Evolutionary conservation across 2,329 filamentous ascomycete genomes (phyloP), one percentile per base, ranked within the genome.

Genomic region (Elsinoe perseae): DNA sequence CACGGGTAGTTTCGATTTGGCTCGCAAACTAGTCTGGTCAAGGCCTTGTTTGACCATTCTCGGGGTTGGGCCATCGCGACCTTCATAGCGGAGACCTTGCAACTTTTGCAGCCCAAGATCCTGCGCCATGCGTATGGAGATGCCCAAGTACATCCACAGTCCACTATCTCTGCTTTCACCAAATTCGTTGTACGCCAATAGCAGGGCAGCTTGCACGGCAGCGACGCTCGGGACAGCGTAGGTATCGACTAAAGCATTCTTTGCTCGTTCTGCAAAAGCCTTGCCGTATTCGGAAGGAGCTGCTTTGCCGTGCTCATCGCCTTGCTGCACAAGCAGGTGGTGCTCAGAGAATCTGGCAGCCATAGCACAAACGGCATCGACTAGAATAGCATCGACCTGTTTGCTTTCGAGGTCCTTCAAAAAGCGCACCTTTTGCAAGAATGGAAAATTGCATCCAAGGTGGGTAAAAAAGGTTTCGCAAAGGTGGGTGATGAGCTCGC

Each of bases 121-220:
- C 59, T 88, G 81, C 0, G 85, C 85, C 82, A 90, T 87, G 3
- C 89, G 84, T 59, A 95, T 95, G 0, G 89, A 85, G 53, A 92
- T 84, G 0, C 89, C 90, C 1, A 95, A 76, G 66, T 95, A 95
- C 89, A 95, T 95, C 89, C 90, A 95, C 5, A 95, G 71, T 0
- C 89, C 88, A 67, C 89, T 95, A 65, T 95, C 90, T 63, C 91
- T 87, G 61, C 89, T 88, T 9, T 87, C 87, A 1, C 89, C 90
- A 63, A 95, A 95, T 42, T 91, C 86, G 62, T 95, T 89, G 65
- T 95, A 95, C 0, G 89, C 89, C 71, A 95, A 81, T 25, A 95
- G 73, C 9, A 95, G 72, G 50, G 86, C 90, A 0, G 89, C 88
- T 64, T 95, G 90, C 0, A 93, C 87, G 8, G 88, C 89, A 21